A percentile compares a stretch with the other conserved stretches of the same genome.
phyloP scores from a whole-genome alignment of 805 yeast genomes.

The Kodamaea sagamina region DNA sequence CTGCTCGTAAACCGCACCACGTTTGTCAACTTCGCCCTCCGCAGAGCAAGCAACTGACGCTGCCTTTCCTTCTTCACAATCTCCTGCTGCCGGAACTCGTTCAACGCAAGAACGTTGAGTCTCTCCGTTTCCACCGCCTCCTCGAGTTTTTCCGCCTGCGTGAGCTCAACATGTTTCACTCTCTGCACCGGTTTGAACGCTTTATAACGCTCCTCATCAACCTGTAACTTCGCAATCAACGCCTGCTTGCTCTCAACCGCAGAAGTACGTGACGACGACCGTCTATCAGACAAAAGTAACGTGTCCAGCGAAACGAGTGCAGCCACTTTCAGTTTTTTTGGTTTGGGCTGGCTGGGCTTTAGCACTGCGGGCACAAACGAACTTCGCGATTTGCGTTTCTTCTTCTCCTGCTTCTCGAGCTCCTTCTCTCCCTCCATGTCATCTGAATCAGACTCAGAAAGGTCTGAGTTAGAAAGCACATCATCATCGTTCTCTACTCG shows the following conservation, averaged over 20 bases:
- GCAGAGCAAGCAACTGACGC: slow-evolving; percentile 67
- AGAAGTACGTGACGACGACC: slow-evolving; percentile 75
- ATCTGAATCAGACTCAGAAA: slow-evolving; percentile 52
- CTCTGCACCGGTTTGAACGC: slow-evolving; percentile 44
- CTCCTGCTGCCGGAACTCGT: slow-evolving; percentile 82
- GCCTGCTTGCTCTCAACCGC: slow-evolving; percentile 77
- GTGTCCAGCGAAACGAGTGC: slow-evolving; percentile 45
- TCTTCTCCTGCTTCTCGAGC: slow-evolving; percentile 48
- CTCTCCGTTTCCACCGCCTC: slow-evolving; percentile 88
- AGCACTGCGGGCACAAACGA: slow-evolving; percentile 23
- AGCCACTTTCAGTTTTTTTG: slow-evolving; percentile 26
- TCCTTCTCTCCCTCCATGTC: slow-evolving; percentile 73
- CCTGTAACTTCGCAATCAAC: slow-evolving; percentile 69
- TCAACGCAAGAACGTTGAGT: slow-evolving; percentile 69
- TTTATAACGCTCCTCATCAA: slow-evolving; percentile 63
- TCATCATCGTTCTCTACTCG: slow-evolving; percentile 40
- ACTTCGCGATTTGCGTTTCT: slow-evolving; percentile 29
- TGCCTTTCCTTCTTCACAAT: slow-evolving; percentile 75
- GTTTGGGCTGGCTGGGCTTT: slow-evolving; percentile 16
- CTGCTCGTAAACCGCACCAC: slow-evolving; percentile 55
- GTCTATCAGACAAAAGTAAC: slow-evolving; percentile 52
- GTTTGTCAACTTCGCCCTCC: slow-evolving; percentile 59
- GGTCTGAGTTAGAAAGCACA: slow-evolving; percentile 56
- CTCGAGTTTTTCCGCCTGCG: slow-evolving; percentile 71
- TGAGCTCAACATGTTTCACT: slow-evolving; percentile 50